These are phyloP conservation scores for Citrus reticulata DNA, from an alignment of 345 rosid genomes.

Conservation along the genomic window DNA sequence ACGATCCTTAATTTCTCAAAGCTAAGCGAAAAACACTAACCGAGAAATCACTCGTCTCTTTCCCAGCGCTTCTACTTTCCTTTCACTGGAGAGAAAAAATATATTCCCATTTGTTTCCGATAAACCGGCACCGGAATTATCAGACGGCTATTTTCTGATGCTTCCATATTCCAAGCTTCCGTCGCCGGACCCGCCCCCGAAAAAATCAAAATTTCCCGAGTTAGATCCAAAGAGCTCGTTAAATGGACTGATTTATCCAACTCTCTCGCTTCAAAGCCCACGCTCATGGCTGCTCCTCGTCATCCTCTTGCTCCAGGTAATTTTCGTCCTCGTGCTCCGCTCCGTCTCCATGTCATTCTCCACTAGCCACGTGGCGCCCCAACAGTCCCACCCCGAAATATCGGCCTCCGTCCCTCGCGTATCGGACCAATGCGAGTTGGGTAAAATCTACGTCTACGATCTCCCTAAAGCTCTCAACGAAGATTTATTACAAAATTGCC, in stretches of 20 bases:
- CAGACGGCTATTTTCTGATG: conserved; percentile 26
- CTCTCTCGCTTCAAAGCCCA: conserved; percentile 32
- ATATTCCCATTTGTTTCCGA: conserved; percentile 22
- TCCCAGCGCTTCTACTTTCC: too few relatives aligned
- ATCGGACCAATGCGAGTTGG: conserved; percentile 43
- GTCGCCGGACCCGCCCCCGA: conserved; percentile 36
- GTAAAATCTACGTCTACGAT: conserved; percentile 73
- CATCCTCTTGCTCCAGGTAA: conserved; percentile 57
- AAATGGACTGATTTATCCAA: conserved; percentile 28
- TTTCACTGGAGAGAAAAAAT: neutral
- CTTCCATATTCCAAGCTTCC: conserved; percentile 45
- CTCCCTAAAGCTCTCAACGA: conserved; percentile 65
- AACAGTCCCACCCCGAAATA: neutral
- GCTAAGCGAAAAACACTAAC: neutral
- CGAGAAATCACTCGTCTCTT: neutral
- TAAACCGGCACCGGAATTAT: conserved; percentile 12
- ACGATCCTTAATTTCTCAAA: neutral
- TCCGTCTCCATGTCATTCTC: conserved; percentile 40
- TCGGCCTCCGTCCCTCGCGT: neutral
- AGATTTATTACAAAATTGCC: conserved; percentile 64
- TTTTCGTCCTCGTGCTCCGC: conserved; percentile 53
- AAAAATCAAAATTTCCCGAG: conserved; percentile 25
- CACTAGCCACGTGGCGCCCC: conserved; percentile 17
- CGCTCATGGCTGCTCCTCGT: conserved; percentile 60
- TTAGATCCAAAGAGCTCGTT: conserved; percentile 42